Evolutionary conservation across 306 rosid species (phyloP).

Genomic region (Leucaena leucocephala): DNA sequence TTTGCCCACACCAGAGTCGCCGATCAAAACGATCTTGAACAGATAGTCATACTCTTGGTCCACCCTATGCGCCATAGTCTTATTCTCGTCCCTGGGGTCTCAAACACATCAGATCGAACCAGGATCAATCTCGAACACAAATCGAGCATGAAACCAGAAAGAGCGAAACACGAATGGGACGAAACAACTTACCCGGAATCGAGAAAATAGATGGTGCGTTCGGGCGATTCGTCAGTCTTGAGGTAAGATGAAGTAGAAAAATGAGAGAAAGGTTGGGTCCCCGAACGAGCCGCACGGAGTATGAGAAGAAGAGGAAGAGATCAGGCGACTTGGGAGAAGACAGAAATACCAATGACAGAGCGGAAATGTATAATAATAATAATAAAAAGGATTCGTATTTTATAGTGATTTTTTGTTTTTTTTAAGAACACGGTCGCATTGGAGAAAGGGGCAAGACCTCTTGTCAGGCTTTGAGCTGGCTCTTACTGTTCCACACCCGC

Average conservation of each 20-base stretch:
- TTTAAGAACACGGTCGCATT: neutral
- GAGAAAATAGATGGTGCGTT: constrained; percentile 26
- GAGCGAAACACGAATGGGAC: constrained; percentile 32
- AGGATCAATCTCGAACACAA: neutral
- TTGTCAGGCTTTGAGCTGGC: constrained; percentile 18
- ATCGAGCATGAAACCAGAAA: neutral
- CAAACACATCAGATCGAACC: constrained; percentile 44
- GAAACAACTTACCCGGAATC: constrained; percentile 49
- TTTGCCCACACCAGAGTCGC: constrained; percentile 97
- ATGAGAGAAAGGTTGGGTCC: constrained; percentile 24
- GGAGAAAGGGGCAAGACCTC: constrained; percentile 17
- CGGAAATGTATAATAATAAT: constrained; percentile 34
- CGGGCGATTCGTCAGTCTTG: neutral
- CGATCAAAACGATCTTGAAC: constrained; percentile 97
- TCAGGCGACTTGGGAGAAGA: constrained; percentile 13
- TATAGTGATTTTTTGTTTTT: neutral
- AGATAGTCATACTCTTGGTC: constrained; percentile 96
- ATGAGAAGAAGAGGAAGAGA: neutral
- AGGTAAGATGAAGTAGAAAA: neutral
- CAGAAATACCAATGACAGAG: constrained; percentile 46
- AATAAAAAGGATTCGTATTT: constrained; percentile 29
- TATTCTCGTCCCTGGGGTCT: constrained; percentile 58
- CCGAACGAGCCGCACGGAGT: constrained; percentile 37
- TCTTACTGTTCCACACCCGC: neutral
- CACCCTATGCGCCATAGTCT: constrained; percentile 84